Conservation (phyloP, 306 rosid species). For the Trifolium fragiferum region DNA sequence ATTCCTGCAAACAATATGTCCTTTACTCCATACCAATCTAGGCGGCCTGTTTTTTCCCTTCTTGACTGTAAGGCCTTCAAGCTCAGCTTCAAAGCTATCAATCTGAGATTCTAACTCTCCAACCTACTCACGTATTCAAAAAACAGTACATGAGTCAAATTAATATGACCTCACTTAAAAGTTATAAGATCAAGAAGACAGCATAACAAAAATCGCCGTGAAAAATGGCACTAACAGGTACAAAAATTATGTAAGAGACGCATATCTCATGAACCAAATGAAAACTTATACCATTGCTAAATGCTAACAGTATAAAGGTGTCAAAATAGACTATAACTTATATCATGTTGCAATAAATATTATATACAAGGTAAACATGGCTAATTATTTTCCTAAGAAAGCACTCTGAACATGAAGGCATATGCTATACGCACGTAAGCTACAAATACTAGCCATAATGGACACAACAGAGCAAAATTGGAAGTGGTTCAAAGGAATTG, state of each 20-base stretch:
- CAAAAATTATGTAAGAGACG: conserved; percentile 17
- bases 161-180: conserved; percentile 21
- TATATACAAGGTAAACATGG: conserved; percentile 26
- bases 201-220: not conserved
- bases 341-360: conserved; percentile 27
- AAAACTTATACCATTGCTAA: conserved; percentile 34
- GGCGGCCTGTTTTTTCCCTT: conserved; percentile 93
- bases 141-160: conserved; percentile 28
- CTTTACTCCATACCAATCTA: conserved; percentile 75
- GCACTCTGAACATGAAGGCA: conserved; percentile 27
- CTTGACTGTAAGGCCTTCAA: conserved; percentile 90
- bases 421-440: not conserved
- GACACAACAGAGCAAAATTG: conserved; percentile 31
- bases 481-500: conserved; percentile 31
- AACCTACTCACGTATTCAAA: conserved; percentile 62
- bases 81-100: conserved; percentile 95
- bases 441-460: conserved; percentile 31
- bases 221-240: conserved; percentile 5
- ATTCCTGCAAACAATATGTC: conserved; percentile 24
- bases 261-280: conserved; percentile 31
- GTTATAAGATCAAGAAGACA: conserved; percentile 22
- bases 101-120: conserved; percentile 92
- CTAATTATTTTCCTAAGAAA: conserved; percentile 12
- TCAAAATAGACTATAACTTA: conserved; percentile 29
- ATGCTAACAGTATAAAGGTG: conserved; percentile 29